phyloP scores from a whole-genome alignment of 345 rosid species.

The Gynandropsis gynandra region DNA sequence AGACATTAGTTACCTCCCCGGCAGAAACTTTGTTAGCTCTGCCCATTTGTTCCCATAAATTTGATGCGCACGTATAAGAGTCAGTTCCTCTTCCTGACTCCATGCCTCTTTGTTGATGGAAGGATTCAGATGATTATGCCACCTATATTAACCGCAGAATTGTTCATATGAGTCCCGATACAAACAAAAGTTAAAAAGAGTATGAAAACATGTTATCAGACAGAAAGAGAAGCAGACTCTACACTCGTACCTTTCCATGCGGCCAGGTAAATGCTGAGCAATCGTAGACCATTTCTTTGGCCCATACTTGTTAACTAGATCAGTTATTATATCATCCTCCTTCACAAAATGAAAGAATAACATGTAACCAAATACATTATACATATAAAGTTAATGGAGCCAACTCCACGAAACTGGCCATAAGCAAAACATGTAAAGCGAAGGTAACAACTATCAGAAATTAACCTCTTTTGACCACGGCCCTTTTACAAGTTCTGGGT shows the following conservation, averaged over 20 bases:
- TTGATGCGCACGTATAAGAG: conserved; percentile 94
- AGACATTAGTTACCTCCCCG: conserved; percentile 70
- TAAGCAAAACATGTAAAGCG: conserved; percentile 5
- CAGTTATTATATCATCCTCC: conserved; percentile 84
- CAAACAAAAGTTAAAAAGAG: conserved; percentile 1
- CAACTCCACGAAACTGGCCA: conserved; percentile 2
- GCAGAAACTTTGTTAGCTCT: conserved; percentile 87
- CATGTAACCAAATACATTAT: conserved; percentile 14
- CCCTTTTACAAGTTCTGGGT: conserved; percentile 97
- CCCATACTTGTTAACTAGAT: conserved; percentile 76
- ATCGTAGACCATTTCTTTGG: conserved; percentile 99
- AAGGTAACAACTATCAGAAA: conserved; percentile 14
- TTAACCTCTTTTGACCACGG: conserved; percentile 99
- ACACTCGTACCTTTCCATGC: conserved; percentile 74
- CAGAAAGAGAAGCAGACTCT: conserved; percentile 9
- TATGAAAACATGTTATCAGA: not conserved
- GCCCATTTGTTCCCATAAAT: conserved; percentile 98
- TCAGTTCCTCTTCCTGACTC: conserved; percentile 98
- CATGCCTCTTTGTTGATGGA: conserved; percentile 93
- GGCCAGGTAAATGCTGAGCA: conserved; percentile 95
- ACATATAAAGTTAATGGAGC: not conserved
- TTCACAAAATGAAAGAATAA: conserved; percentile 17
- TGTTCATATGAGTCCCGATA: conserved; percentile 13
- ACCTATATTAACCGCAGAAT: conserved; percentile 44
- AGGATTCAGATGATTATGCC: conserved; percentile 99